Evolutionary conservation across 495 filamentous ascomycete species (phyloP).

Genomic region (Venustampulla echinocandica): DNA sequence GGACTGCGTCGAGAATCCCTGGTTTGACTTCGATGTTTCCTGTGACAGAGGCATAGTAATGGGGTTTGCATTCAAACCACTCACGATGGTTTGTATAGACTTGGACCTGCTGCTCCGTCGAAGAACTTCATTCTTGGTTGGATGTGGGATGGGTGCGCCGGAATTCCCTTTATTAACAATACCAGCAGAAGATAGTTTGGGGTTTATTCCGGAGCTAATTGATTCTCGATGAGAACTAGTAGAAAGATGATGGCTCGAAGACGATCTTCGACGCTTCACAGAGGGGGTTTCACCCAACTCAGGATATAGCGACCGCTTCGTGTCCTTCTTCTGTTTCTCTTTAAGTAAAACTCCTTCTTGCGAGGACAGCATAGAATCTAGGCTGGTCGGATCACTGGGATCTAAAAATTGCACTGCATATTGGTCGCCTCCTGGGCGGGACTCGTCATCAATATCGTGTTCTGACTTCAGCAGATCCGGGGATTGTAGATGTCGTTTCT

Average conservation of each 20-base stretch:
- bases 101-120: neutral
- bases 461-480: neutral
- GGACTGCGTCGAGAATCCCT: constrained; percentile 19
- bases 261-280: neutral
- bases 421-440: constrained; percentile 2
- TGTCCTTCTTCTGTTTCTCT: neutral
- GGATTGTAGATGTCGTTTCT: constrained; percentile 11
- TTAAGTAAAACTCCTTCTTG: too few relatives aligned
- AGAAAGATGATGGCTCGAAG: too few relatives aligned
- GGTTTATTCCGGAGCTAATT: too few relatives aligned
- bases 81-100: neutral
- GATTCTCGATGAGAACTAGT: too few relatives aligned
- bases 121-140: too few relatives aligned
- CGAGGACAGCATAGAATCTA: too few relatives aligned
- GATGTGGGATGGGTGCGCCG: too few relatives aligned
- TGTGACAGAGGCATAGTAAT: constrained; percentile 5
- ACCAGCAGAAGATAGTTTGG: too few relatives aligned
- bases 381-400: neutral
- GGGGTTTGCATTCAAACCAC: neutral
- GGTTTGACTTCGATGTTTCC: constrained; percentile 4
- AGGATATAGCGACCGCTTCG: neutral
- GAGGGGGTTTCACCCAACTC: neutral
- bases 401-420: constrained; percentile 5
- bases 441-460: constrained; percentile 11
- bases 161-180: too few relatives aligned